Evolutionary conservation across 2,329 filamentous ascomycete species (phyloP).

Genomic region (Aspergillus novofumigatus): DNA sequence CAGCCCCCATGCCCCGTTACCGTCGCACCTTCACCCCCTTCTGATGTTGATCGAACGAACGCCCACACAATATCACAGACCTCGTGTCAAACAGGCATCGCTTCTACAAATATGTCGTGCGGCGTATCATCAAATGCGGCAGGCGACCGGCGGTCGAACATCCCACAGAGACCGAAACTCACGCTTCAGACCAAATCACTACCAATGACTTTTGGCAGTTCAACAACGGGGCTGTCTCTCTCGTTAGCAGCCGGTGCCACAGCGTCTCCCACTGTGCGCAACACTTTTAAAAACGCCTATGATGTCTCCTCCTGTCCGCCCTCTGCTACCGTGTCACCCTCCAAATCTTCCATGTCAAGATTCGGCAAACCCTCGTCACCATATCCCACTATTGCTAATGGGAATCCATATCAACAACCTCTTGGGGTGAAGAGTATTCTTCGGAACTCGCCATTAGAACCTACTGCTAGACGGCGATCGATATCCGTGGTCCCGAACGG

Average conservation of each 20-base stretch:
- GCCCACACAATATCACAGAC: slow-evolving; percentile 4
- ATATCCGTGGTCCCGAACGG: slow-evolving; percentile 33
- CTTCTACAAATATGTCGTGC: slow-evolving; percentile 12
- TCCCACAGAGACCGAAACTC: slow-evolving; percentile 51
- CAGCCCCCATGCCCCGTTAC: slow-evolving; percentile 19
- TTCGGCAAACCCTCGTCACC: slow-evolving; percentile 29
- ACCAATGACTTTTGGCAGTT: slow-evolving; percentile 51
- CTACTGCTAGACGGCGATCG: slow-evolving; percentile 35
- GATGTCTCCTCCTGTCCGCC: slow-evolving; percentile 40
- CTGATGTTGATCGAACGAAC: slow-evolving; percentile 2
- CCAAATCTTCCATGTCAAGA: slow-evolving; percentile 22
- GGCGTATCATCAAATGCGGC: slow-evolving; percentile 11
- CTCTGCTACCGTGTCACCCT: slow-evolving; percentile 35
- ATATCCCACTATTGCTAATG: slow-evolving; percentile 13
- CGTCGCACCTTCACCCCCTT: slow-evolving; percentile 10
- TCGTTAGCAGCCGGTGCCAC: slow-evolving; percentile 46
- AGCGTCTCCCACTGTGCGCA: slow-evolving; percentile 57
- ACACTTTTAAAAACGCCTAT: slow-evolving; percentile 60
- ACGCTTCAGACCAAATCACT: slow-evolving; percentile 55
- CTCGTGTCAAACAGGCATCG: neutral
- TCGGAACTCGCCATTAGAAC: slow-evolving; percentile 43
- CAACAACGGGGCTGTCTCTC: slow-evolving; percentile 50
- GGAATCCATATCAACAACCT: slow-evolving; percentile 16
- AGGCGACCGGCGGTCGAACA: slow-evolving; percentile 8
- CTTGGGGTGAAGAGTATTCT: slow-evolving; percentile 45